A percentile compares a stretch with the other conserved stretches of the same genome.
phyloP scores from a whole-genome alignment of 257 asterid genomes.

The Osmanthus fragrans region DNA sequence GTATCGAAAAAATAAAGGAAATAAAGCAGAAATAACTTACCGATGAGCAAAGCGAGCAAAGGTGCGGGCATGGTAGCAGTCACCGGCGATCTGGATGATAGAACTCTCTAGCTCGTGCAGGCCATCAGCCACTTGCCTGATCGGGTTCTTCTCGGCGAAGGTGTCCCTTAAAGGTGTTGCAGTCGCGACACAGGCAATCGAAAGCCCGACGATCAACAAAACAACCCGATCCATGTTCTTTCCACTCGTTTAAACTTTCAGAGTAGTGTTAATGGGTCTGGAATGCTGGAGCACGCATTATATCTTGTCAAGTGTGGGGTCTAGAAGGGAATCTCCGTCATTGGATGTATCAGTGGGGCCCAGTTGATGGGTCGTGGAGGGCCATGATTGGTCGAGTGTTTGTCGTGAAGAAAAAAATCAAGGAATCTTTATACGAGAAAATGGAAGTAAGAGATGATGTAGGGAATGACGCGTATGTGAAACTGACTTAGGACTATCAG shows the following conservation, averaged over 20 bases:
- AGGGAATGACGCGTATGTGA: background rate
- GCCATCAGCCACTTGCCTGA: slow-evolving; percentile 83
- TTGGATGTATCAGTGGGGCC: background rate
- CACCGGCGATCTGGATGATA: slow-evolving; percentile 55
- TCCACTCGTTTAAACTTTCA: background rate
- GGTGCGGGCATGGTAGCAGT: slow-evolving; percentile 67
- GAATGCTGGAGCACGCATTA: background rate
- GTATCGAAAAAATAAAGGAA: too few species aligned
- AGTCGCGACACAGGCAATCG: slow-evolving; percentile 38
- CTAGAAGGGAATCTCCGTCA: background rate
- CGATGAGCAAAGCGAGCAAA: slow-evolving; percentile 85
- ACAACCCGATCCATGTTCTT: slow-evolving; percentile 50
- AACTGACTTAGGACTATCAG: background rate
- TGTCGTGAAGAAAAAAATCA: background rate
- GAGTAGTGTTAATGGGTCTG: background rate
- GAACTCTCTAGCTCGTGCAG: slow-evolving; percentile 62
- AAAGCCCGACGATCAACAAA: slow-evolving; percentile 36
- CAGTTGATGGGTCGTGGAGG: background rate
- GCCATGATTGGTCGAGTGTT: background rate
- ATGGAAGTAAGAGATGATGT: background rate
- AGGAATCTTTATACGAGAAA: background rate
- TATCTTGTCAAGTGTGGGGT: background rate
- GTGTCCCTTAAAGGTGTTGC: slow-evolving; percentile 39
- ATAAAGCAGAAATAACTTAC: slow-evolving; percentile 27
- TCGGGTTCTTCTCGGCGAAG: slow-evolving; percentile 62